Evolutionary conservation across 306 rosid species (phyloP).

Genomic region (Rosa persica): DNA sequence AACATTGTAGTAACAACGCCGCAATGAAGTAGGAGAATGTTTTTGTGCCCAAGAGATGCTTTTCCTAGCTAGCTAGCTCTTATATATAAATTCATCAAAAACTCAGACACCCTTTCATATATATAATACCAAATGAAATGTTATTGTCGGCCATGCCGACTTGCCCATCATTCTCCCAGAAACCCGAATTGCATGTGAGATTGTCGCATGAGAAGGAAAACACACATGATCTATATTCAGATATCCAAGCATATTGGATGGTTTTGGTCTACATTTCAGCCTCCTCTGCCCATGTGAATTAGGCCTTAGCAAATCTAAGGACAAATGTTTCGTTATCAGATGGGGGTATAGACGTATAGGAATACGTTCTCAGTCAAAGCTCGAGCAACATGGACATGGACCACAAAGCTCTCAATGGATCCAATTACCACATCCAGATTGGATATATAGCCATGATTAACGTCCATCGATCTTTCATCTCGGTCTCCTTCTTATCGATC

Average conservation of each 20-base stretch:
- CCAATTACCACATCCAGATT: neutral
- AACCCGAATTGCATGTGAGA: slow-evolving; percentile 50
- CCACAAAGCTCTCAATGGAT: neutral
- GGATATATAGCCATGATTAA: neutral
- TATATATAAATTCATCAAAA: neutral
- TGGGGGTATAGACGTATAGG: neutral
- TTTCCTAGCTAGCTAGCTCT: neutral
- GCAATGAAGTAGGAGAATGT: slow-evolving; percentile 35
- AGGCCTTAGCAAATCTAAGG: neutral
- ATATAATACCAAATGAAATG: neutral
- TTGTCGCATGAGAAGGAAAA: slow-evolving; percentile 47
- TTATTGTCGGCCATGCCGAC: slow-evolving; percentile 23
- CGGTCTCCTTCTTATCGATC: neutral
- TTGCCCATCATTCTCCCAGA: slow-evolving; percentile 22
- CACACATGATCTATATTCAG: slow-evolving; percentile 13
- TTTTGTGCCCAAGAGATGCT: slow-evolving; percentile 27
- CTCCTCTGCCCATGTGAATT: slow-evolving; percentile 56
- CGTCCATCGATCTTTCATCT: neutral
- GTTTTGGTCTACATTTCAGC: slow-evolving; percentile 36
- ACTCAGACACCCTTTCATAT: neutral
- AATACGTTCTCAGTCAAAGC: neutral
- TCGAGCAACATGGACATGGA: neutral
- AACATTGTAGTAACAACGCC: neutral
- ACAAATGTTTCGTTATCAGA: slow-evolving; percentile 6
- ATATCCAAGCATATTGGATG: slow-evolving; percentile 26